phyloP scores from a whole-genome alignment of 116 monocot species.

The Trichopus zeylanicus region DNA sequence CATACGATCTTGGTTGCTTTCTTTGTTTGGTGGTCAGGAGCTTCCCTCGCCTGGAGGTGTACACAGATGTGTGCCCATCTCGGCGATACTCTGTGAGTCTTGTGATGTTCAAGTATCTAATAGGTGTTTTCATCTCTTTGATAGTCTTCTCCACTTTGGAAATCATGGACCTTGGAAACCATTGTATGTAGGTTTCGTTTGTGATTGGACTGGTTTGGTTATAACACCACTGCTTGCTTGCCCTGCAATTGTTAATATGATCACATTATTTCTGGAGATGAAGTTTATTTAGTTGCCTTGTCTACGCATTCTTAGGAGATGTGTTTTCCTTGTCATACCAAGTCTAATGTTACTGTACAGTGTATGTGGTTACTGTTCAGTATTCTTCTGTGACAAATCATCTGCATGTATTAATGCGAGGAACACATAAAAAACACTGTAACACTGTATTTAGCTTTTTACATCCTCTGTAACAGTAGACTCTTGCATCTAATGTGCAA shows the following conservation, averaged over 20 bases:
- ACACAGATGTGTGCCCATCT: neutral
- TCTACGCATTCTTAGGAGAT: too few species aligned
- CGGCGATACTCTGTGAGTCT: neutral
- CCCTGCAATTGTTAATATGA: neutral
- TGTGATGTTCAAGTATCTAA: constrained; percentile 1
- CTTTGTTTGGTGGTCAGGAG: neutral
- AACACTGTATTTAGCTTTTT: too few species aligned
- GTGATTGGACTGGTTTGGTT: neutral
- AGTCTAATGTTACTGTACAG: too few species aligned
- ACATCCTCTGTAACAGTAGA: too few species aligned
- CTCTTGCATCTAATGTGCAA: too few species aligned
- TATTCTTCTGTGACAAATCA: too few species aligned
- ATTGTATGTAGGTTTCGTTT: neutral
- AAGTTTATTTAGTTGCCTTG: too few species aligned
- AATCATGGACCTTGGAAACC: neutral
- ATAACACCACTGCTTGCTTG: neutral
- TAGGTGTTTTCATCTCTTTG: neutral
- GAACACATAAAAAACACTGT: too few species aligned
- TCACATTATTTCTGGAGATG: too few species aligned
- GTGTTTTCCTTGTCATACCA: too few species aligned
- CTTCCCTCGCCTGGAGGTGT: neutral
- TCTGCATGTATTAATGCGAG: too few species aligned
- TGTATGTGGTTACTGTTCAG: too few species aligned
- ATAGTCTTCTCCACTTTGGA: neutral
- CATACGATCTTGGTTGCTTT: neutral